Evolutionary conservation across 2,329 filamentous ascomycete genomes (phyloP).

Genomic region (Colletotrichum filicis): DNA sequence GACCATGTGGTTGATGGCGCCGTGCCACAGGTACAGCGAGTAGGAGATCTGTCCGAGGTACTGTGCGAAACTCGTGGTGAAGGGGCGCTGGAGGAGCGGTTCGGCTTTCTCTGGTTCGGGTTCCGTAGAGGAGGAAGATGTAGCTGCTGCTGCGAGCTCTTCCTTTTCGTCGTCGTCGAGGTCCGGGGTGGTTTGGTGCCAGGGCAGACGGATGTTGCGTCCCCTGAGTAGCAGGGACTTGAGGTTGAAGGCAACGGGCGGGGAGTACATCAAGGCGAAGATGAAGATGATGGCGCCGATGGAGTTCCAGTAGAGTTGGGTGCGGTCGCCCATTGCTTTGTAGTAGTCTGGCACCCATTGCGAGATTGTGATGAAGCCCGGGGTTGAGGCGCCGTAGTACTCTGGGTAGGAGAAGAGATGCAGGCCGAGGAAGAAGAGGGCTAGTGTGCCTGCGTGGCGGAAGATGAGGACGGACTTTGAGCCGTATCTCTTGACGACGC

Average conservation of each 20-base stretch:
- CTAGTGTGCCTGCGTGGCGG: conserved; percentile 2
- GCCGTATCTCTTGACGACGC: not conserved
- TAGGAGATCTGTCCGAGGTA: conserved; percentile 71
- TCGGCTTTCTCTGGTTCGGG: conserved; percentile 52
- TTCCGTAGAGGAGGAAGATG: conserved; percentile 64
- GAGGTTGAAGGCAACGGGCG: conserved; percentile 51
- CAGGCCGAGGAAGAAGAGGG: not conserved
- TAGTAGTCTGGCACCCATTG: conserved; percentile 4
- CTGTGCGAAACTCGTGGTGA: conserved; percentile 60
- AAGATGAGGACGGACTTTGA: not conserved
- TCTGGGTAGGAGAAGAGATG: conserved; percentile 18
- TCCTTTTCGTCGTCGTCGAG: conserved; percentile 46
- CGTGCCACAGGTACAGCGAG: conserved; percentile 70
- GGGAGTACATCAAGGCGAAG: conserved; percentile 38
- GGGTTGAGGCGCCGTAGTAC: not conserved
- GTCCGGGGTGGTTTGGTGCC: not conserved
- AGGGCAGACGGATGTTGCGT: not conserved
- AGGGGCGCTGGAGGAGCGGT: conserved; percentile 57
- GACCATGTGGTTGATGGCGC: conserved; percentile 61
- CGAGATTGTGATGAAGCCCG: not conserved
- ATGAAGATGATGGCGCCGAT: conserved; percentile 33
- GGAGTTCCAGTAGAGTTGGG: conserved; percentile 40
- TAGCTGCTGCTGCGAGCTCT: conserved; percentile 47
- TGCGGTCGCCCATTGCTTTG: not conserved
- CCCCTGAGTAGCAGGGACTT: conserved; percentile 49